Evolutionary conservation across 257 asterid species (phyloP).

Genomic region (Apocynum venetum): DNA sequence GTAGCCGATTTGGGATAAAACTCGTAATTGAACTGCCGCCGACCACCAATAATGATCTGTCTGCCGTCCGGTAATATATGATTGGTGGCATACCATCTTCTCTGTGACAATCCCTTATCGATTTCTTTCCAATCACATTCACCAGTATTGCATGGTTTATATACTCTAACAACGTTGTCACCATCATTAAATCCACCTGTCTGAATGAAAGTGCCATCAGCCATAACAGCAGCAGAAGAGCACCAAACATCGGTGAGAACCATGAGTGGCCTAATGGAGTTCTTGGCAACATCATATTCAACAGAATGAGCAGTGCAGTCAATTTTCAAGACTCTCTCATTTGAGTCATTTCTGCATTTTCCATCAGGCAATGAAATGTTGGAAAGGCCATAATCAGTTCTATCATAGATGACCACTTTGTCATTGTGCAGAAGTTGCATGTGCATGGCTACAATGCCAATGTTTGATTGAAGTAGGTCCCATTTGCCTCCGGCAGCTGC

Average conservation of each 20-base stretch:
- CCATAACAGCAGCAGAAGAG: slow-evolving; percentile 43
- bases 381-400: slow-evolving; percentile 46
- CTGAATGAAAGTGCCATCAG: slow-evolving; percentile 37
- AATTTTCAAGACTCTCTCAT: slow-evolving; percentile 10
- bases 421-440: slow-evolving; percentile 55
- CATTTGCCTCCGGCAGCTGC: slow-evolving; percentile 33
- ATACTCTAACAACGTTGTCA: slow-evolving; percentile 32
- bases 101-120: not conserved
- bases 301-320: slow-evolving; percentile 63
- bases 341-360: slow-evolving; percentile 31
- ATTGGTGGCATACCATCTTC: slow-evolving; percentile 49
- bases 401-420: slow-evolving; percentile 45
- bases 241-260: slow-evolving; percentile 49
- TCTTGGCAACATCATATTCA: slow-evolving; percentile 35
- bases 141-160: slow-evolving; percentile 22
- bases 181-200: slow-evolving; percentile 50
- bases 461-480: slow-evolving; percentile 29
- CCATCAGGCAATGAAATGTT: slow-evolving; percentile 38
- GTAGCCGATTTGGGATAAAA: slow-evolving; percentile 30
- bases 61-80: slow-evolving; percentile 36
- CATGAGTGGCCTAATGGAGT: slow-evolving; percentile 39
- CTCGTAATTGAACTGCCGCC: slow-evolving; percentile 37
- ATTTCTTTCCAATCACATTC: slow-evolving; percentile 38
- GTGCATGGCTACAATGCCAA: slow-evolving; percentile 57
- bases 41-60: slow-evolving; percentile 41